Conservation (phyloP, 2,329 filamentous ascomycete genomes). For the Cladosporium cucumerinum region DNA sequence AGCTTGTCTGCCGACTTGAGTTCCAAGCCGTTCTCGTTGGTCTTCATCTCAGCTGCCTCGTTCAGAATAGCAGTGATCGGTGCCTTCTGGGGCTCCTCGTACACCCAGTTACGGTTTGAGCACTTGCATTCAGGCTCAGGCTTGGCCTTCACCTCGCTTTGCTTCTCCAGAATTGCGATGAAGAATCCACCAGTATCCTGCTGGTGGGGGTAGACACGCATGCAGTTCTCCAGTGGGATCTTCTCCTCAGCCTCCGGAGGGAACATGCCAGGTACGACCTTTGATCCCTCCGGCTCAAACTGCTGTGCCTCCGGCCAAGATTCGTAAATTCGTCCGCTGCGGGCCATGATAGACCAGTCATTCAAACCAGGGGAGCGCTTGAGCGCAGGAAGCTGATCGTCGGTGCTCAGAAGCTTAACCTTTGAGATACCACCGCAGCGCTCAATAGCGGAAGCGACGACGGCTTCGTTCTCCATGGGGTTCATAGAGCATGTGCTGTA, state of each 20-base stretch:
- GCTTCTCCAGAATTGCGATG: conserved; percentile 92
- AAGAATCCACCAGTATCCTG: conserved; percentile 98
- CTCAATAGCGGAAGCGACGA: conserved; percentile 82
- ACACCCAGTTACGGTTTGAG: conserved; percentile 32
- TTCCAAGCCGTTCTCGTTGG: conserved; percentile 7
- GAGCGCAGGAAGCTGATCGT: conserved; percentile 69
- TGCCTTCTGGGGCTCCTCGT: conserved; percentile 23
- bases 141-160: conserved; percentile 75
- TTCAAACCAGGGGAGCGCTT: conserved; percentile 74
- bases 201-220: conserved; percentile 89
- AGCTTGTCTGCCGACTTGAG: conserved; percentile 15
- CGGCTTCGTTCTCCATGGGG: conserved; percentile 93
- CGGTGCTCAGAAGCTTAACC: conserved; percentile 81
- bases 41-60: conserved; percentile 30
- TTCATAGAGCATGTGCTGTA: conserved; percentile 99
- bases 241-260: conserved; percentile 57
- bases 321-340: conserved; percentile 72
- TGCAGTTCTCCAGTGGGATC: conserved; percentile 82
- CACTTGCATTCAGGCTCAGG: conserved; percentile 60
- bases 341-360: conserved; percentile 89
- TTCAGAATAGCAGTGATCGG: conserved; percentile 40
- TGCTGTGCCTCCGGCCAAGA: conserved; percentile 68
- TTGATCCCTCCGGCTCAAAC: conserved; percentile 56
- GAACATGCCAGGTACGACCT: conserved; percentile 82
- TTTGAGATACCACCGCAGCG: conserved; percentile 80